phyloP scores from a whole-genome alignment of 2,329 filamentous ascomycete species.

The Xylaria sp. region DNA sequence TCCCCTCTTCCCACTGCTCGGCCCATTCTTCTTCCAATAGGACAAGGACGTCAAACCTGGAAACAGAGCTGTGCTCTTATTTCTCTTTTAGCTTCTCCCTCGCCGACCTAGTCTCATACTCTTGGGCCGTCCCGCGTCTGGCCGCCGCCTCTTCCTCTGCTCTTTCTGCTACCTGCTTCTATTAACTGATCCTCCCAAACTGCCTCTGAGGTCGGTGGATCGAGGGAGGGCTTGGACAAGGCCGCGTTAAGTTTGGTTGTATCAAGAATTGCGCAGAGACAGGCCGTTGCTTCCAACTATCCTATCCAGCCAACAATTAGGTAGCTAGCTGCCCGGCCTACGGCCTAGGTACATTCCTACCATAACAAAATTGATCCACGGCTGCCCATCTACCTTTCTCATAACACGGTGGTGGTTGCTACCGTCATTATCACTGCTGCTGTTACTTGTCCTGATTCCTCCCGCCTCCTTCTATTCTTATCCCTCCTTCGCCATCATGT shows the following conservation, averaged over 20 bases:
- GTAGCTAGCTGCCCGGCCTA: slow-evolving; percentile 9
- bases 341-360: slow-evolving; percentile 13
- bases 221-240: not conserved
- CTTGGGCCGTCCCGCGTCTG: slow-evolving; percentile 11
- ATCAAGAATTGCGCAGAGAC: slow-evolving; percentile 8
- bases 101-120: not conserved
- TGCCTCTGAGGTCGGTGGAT: slow-evolving; percentile 6
- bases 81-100: slow-evolving; percentile 16
- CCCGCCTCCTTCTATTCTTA: not conserved
- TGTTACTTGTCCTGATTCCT: not conserved
- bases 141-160: not conserved
- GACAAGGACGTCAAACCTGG: not conserved
- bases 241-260: slow-evolving; percentile 1
- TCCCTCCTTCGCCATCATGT: slow-evolving; percentile 13
- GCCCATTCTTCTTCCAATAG: slow-evolving; percentile 5
- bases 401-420: not conserved
- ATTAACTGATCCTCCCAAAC: not conserved
- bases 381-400: not conserved
- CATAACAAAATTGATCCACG: slow-evolving; percentile 20
- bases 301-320: slow-evolving; percentile 3
- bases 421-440: not conserved
- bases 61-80: slow-evolving; percentile 33
- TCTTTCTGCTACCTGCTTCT: slow-evolving; percentile 10
- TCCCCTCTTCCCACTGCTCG: slow-evolving; percentile 27
- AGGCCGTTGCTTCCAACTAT: slow-evolving; percentile 12